phyloP scores from a whole-genome alignment of 257 asterid species.

The Solanum appendiculatum region DNA sequence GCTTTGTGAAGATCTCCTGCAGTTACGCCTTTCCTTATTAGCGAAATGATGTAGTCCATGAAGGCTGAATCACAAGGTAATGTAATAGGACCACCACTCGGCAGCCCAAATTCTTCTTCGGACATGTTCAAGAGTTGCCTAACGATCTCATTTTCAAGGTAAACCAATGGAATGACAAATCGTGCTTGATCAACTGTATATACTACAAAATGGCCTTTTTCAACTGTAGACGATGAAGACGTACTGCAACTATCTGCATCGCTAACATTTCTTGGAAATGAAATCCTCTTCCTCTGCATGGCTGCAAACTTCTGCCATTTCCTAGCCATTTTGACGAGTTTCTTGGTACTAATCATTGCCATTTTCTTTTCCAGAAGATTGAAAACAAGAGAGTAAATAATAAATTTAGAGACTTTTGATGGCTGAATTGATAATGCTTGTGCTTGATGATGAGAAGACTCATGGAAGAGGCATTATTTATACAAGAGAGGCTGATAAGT shows the following conservation, averaged over 20 bases:
- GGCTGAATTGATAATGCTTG: background rate
- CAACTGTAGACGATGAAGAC: background rate
- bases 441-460: background rate
- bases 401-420: background rate
- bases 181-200: background rate
- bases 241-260: background rate
- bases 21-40: slow-evolving; percentile 4
- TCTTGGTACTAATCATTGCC: background rate
- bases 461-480: background rate
- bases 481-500: background rate
- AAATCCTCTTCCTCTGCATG: background rate
- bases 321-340: background rate
- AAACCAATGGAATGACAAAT: background rate
- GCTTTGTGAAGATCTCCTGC: slow-evolving; percentile 15
- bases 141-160: background rate
- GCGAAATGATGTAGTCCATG: background rate
- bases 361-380: background rate
- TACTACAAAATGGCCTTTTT: background rate
- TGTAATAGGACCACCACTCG: background rate
- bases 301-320: background rate
- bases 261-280: background rate
- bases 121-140: background rate
- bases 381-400: background rate
- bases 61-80: background rate
- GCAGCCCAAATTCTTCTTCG: background rate